Evolutionary conservation across 106 monocot species (phyloP), one percentile per base, ranked within the genome.

Genomic region (Acorus gramineus): DNA sequence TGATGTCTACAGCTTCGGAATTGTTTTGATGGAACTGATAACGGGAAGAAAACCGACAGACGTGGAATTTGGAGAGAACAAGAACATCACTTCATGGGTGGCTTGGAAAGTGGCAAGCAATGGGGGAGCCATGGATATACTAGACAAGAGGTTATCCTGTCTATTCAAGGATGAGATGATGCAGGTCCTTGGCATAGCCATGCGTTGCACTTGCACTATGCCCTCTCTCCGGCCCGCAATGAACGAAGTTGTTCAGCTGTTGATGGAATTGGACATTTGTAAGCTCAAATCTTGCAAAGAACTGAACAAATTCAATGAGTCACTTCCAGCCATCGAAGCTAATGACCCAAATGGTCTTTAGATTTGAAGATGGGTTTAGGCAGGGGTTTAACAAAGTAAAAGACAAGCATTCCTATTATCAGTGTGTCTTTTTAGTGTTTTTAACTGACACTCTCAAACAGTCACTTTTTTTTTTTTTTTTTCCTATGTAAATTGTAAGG

Each of bases 1-100:
- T 48, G 96, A 96, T 56, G 96, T 96, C 3, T 96, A 96, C 72
- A 96, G 96, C 81, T 96, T 87, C 72, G 96, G 96, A 3, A 91
- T 96, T 48, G 91, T 96, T 47, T 74, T 96, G 14, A 91, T 96
- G 96, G 96, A 96, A 72, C 71, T 96, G 65, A 73, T 88, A 10
- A 91, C 96, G 3, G 91, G 96, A 6, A 87, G 77, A 77, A 96
- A 96, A 69, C 91, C 96, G 47, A 74, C 64, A 10, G 87, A 85
- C 60, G 67, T 74, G 14, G 91, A 96, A 61, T 91, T 85, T 60
- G 91, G 96, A 3, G 96, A 96, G 53, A 91, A 79, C 75, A 73
- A 69, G 49, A 81, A 91, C 68, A 83, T 96, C 42, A 76, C 78
- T 63, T 62, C 73, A 43, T 96, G 90, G 87, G 78, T 88, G 7